Conservation (phyloP, 2,329 filamentous ascomycete genomes). For the Periconia macrospinosa region DNA sequence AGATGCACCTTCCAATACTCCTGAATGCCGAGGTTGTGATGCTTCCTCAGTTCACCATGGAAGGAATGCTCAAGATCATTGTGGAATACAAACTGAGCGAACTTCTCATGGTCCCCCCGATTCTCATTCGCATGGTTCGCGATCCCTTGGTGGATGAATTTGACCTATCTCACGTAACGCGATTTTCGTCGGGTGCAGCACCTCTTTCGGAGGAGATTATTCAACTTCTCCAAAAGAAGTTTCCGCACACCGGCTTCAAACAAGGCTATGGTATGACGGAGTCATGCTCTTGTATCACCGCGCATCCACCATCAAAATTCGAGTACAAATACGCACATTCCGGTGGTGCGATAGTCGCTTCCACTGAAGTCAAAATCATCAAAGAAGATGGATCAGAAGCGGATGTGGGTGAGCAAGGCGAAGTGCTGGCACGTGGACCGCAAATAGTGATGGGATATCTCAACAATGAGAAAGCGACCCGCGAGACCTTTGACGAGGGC, state of each 20-base stretch:
- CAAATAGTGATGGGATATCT: conserved; percentile 57
- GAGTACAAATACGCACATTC: conserved; percentile 60
- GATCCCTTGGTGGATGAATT: conserved; percentile 59
- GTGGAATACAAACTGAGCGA: conserved; percentile 56
- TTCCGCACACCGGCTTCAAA: conserved; percentile 63
- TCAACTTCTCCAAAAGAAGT: conserved; percentile 57
- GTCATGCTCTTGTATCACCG: conserved; percentile 64
- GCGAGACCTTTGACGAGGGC: conserved; percentile 50
- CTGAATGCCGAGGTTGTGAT: conserved; percentile 69
- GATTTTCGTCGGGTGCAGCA: conserved; percentile 64
- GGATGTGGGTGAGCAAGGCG: conserved; percentile 55
- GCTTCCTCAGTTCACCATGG: conserved; percentile 64
- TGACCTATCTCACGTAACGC: conserved; percentile 57
- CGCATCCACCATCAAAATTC: conserved; percentile 60
- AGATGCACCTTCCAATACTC: conserved; percentile 64
- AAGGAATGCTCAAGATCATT: conserved; percentile 50
- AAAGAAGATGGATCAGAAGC: conserved; percentile 59
- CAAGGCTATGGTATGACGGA: conserved; percentile 73
- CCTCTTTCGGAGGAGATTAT: conserved; percentile 62
- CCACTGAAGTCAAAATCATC: conserved; percentile 63
- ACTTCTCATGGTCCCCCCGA: conserved; percentile 57
- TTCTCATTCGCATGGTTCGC: conserved; percentile 62
- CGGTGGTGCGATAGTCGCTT: conserved; percentile 60
- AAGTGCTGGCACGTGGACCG: conserved; percentile 53
- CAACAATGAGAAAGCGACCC: conserved; percentile 46